Percentiles rank a stretch among this genome's conserved stretches.
Conservation (phyloP, 805 yeast species). For the Pichia insulana region DNA sequence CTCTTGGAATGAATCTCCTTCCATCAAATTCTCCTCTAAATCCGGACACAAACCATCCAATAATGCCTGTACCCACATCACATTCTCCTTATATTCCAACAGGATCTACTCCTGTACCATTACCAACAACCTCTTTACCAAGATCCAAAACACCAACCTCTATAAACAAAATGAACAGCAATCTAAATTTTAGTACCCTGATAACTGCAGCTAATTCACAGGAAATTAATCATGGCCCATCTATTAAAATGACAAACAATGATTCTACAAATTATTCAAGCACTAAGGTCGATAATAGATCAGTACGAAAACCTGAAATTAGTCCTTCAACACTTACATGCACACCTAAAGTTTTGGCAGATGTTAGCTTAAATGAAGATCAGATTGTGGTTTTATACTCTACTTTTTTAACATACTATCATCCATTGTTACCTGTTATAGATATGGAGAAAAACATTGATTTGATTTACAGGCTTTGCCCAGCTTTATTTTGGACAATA, state of each 20-base stretch:
- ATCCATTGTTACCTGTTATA: conserved; percentile 80
- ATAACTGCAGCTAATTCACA: conserved; percentile 7
- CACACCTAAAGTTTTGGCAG: conserved; percentile 63
- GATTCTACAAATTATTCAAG: conserved; percentile 10
- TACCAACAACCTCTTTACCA: not conserved
- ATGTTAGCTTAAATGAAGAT: conserved; percentile 49
- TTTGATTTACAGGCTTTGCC: conserved; percentile 66
- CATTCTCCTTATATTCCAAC: not conserved
- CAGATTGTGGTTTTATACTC: conserved; percentile 53
- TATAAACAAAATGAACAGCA: not conserved
- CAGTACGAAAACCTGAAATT: conserved; percentile 16
- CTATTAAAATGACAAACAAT: not conserved
- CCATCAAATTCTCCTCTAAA: not conserved
- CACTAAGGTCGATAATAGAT: conserved; percentile 11
- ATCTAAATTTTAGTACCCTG: conserved; percentile 3
- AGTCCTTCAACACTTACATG: conserved; percentile 35
- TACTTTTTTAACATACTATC: conserved; percentile 73
- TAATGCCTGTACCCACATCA: not conserved
- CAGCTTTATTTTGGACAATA: conserved; percentile 89
- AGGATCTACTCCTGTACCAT: not conserved
- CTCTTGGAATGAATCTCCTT: not conserved
- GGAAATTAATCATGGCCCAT: not conserved
- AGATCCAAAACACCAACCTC: not conserved
- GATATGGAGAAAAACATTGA: conserved; percentile 80
- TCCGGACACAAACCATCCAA: not conserved